These are phyloP conservation scores for Chlorella sp. DNA, from an alignment of 139 green algal genomes.

Conservation along the genomic window DNA sequence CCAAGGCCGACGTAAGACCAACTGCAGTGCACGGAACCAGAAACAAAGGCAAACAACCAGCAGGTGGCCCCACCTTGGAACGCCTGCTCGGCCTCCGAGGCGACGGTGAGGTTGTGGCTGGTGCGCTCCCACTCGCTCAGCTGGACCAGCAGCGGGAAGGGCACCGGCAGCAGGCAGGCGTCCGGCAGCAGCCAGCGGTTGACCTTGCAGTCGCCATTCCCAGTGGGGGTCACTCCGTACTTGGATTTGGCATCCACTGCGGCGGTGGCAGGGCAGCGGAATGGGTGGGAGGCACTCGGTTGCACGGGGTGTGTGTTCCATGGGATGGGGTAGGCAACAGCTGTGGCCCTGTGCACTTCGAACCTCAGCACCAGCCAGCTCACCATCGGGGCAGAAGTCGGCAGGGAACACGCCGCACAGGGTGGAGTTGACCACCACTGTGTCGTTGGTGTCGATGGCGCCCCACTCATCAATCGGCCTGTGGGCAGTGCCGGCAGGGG, in stretches of 20 bases:
- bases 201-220: slow-evolving; percentile 6
- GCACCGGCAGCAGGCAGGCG: slow-evolving; percentile 34
- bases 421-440: slow-evolving; percentile 4
- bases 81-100: background rate
- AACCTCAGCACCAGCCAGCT: background rate
- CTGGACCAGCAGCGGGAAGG: background rate
- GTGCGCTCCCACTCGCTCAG: slow-evolving; percentile 45
- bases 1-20: too few relatives aligned
- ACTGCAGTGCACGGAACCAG: too few relatives aligned
- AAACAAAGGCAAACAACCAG: too few relatives aligned
- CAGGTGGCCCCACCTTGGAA: too few relatives aligned
- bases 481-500: too few relatives aligned
- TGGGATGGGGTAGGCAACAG: too few relatives aligned
- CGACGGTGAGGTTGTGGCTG: background rate
- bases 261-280: background rate
- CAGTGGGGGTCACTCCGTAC: background rate
- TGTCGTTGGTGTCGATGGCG: background rate
- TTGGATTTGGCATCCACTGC: background rate
- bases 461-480: slow-evolving; percentile 47
- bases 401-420: background rate
- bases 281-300: background rate
- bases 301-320: too few relatives aligned
- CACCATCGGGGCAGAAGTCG: slow-evolving; percentile 22
- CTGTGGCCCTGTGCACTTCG: too few relatives aligned
- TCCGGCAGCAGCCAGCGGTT: slow-evolving; percentile 3